phyloP scores from a whole-genome alignment of 169 alveolate species.

The Plasmodium adleri region DNA sequence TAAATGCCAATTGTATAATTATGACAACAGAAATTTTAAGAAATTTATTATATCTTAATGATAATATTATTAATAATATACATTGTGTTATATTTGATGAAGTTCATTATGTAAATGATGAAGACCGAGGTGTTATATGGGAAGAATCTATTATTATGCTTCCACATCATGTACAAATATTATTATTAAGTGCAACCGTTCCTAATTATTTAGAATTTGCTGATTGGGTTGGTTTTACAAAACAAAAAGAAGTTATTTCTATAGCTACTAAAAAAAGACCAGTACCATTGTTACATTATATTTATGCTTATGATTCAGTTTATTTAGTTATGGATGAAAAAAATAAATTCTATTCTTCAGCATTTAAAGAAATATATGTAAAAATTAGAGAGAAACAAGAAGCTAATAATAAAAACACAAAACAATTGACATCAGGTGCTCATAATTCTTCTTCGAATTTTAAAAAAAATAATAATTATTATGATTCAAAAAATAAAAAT shows the following conservation, averaged over 20 bases:
- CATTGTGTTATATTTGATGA: conserved; percentile 99
- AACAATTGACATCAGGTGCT: neutral
- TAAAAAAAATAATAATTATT: conserved; percentile 6
- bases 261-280: conserved; percentile 95
- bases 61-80: conserved; percentile 89
- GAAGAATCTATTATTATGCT: conserved; percentile 98
- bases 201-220: conserved; percentile 99
- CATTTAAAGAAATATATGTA: conserved; percentile 77
- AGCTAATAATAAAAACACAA: conserved; percentile 70
- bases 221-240: conserved; percentile 97
- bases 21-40: conserved; percentile 99
- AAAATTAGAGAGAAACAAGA: conserved; percentile 78
- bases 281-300: conserved; percentile 96
- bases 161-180: conserved; percentile 92
- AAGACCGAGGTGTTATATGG: conserved; percentile 99
- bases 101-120: conserved; percentile 98
- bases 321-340: conserved; percentile 75
- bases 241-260: conserved; percentile 94
- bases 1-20: conserved; percentile 96
- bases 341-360: conserved; percentile 75
- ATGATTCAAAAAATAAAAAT: conserved; percentile 20
- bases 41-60: conserved; percentile 92
- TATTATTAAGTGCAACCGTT: conserved; percentile 98
- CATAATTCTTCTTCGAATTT: neutral
- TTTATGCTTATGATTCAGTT: conserved; percentile 82